Evolutionary conservation across 2,329 filamentous ascomycete species (phyloP), one percentile per base, ranked within the genome.

Genomic region (Sarocladium oryzae): DNA sequence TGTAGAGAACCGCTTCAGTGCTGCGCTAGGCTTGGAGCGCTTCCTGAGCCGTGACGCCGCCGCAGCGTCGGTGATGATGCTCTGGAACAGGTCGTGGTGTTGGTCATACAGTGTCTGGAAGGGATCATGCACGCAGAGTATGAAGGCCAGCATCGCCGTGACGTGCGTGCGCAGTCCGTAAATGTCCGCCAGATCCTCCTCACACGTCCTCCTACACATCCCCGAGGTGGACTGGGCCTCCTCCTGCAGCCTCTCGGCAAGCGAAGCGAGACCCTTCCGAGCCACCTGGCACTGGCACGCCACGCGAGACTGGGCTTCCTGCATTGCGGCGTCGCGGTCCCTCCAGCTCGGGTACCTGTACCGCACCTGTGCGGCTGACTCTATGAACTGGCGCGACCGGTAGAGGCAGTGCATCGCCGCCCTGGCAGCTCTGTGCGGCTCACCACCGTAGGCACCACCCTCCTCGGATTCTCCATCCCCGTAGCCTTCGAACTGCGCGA

Each of bases 1-100:
- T 2, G 38, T 46, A n/a, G 50, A 33, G 50, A 52, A 52, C n/a
- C 50, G 50, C 16, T 45, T 52, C 23, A 52, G 28, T 6, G n/a
- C n/a, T n/a, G 38, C 24, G 13, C 30, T 37, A 2, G 50, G 13
- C 16, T 37, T 52, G 26, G 40, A 5, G 28, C 28, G 36, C 23
- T 28, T 11, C 23, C 32, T 37, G 10, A 36, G 26, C 10, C 38
- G 24, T 26, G 40, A 30, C 4, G 40, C 46, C 2, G 50, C 50
- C 15, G 50, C 50, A 15, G 38, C 50, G 20, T 52, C 40, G 26
- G 38, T 52, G 18, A 52, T 28, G 28, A 52, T 52, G 32, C 40
- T 52, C 21, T 37, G 50, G 23, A 52, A 52, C 21, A 46, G 11
- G 26, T 23, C 28, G 4, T 18, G 20, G 3, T 52, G 40, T 26